Evolutionary conservation across 441 rosid species (phyloP).

Genomic region (Lepidium campestre): DNA sequence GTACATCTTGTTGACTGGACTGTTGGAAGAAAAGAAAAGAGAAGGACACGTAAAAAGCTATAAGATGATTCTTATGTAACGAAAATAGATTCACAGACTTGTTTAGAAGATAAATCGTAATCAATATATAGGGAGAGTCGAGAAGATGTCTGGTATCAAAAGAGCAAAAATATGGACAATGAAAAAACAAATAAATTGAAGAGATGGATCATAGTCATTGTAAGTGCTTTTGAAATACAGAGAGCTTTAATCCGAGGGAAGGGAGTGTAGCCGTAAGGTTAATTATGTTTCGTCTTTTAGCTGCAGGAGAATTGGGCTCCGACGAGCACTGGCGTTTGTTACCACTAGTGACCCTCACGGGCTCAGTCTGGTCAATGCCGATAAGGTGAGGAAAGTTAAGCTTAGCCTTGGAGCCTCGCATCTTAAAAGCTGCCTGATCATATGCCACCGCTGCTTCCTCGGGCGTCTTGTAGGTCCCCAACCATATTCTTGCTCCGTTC

Average conservation of each 20-base stretch:
- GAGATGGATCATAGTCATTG: not conserved
- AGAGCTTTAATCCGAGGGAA: not conserved
- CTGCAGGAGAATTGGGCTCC: not conserved
- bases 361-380: constrained; percentile 20
- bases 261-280: constrained; percentile 19
- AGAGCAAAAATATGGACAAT: not conserved
- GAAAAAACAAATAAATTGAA: not conserved
- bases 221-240: not conserved
- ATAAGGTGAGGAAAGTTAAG: constrained; percentile 44
- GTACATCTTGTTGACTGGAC: not conserved
- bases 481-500: constrained; percentile 36
- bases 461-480: constrained; percentile 37
- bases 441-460: constrained; percentile 43
- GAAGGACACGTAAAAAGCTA: not conserved
- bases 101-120: not conserved
- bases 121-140: not conserved
- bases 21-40: not conserved
- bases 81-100: not conserved
- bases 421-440: constrained; percentile 34
- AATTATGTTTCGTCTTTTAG: constrained; percentile 15
- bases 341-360: constrained; percentile 18
- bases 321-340: constrained; percentile 30
- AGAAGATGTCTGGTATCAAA: not conserved
- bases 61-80: not conserved
- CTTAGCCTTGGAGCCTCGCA: constrained; percentile 39